Base-by-base conservation (phyloP, 2,329 filamentous ascomycete genomes). In the Salinomyces thailandicus region DNA sequence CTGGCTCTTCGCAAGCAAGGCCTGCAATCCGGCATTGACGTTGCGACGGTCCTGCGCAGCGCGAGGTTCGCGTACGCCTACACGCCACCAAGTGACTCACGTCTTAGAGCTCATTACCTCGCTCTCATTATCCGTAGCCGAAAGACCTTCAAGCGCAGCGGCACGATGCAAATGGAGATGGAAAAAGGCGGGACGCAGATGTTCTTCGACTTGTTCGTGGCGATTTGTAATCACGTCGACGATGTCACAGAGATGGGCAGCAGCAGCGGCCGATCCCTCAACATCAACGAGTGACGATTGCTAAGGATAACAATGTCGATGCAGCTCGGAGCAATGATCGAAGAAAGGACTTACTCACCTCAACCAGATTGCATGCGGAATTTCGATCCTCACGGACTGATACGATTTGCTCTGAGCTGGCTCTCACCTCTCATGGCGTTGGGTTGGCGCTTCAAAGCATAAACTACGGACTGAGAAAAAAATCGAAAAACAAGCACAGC, bases 151-250 rank as follows among this genome's bases (percentile, higher is more conserved):
- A 95, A 94, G 80, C 79, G 83, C 67, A 94, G 86, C 70, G 87
- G 87, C 66, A 95, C 87, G 64, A 93, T 95, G 86, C 87, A 95
- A 75, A 81, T 83, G 69, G 87, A 95, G 71, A 95, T 96, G 87
- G 85, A 94, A 71, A 78, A 78, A 64, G 86, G 87, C 62, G 86
- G 73, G 67, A 54, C 52, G 38, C 87, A 87, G 73, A 73, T 95
- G 68, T 95, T 91, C 74, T 96, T 96, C 69, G 87, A 95, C 73
- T 72, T 96, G 64, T 96, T 95, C 64, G 87, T 95, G 60, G 87
- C 87, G 56, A 84, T 95, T 81, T 93, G 85, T 73, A 95, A 94
- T 68, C 87, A 94, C 70, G 81, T 95, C 58, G 87, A 95, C 74
- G 87, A 95, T 65, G 78, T 95, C 66, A 81, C 85, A 66, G 85